Evolutionary conservation across 192 early-diverging fungal species (phyloP).

Genomic region (Backusella westeae): DNA sequence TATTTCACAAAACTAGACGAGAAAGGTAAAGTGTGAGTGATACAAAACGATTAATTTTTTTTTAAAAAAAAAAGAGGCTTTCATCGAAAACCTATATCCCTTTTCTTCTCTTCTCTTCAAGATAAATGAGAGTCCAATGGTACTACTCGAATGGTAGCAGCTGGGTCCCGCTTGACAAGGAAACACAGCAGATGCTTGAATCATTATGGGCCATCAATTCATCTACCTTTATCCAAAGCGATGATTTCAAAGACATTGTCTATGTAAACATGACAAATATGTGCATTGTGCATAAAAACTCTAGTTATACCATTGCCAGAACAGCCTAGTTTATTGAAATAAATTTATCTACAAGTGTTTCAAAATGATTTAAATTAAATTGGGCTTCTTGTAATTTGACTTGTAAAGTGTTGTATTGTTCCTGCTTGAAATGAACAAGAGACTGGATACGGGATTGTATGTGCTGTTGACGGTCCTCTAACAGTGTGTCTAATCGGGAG

Average conservation of each 20-base stretch:
- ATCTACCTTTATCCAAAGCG: background rate
- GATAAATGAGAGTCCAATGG: background rate
- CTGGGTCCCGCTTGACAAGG: background rate
- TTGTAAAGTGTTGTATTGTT: background rate
- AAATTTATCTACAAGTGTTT: background rate
- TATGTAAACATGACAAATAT: background rate
- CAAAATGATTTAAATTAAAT: background rate
- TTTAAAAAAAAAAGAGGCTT: background rate
- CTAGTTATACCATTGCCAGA: background rate
- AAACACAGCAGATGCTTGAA: background rate
- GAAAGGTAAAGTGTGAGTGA: background rate
- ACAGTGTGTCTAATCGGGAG: background rate
- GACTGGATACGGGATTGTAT: background rate
- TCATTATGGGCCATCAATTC: background rate
- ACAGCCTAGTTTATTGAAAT: background rate
- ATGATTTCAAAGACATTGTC: background rate
- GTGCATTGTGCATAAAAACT: background rate
- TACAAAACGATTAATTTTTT: background rate
- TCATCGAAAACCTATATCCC: background rate
- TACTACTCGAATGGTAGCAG: background rate
- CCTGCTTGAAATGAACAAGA: background rate
- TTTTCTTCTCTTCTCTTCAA: background rate
- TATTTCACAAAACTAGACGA: background rate
- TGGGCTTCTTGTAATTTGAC: background rate
- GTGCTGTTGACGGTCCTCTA: background rate